Conservation (phyloP, 495 filamentous ascomycete species). For the Thozetella sp. region DNA sequence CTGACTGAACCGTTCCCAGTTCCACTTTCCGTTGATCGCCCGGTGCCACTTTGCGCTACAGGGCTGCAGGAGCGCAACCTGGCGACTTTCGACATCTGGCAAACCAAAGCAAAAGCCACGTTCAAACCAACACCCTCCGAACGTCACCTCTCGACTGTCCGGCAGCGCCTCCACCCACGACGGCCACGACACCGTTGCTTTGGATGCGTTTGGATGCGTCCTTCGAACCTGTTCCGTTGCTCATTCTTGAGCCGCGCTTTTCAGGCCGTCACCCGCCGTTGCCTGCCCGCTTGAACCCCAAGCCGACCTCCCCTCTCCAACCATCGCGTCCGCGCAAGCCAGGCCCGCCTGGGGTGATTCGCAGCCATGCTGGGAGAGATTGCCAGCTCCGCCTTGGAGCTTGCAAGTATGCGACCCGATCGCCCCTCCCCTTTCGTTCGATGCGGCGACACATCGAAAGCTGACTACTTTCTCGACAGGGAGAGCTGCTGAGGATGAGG, state of each 20-base stretch:
- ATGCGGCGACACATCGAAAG: conserved; percentile 2
- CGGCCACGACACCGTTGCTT: neutral
- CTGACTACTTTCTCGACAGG: conserved; percentile 32
- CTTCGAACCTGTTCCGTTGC: conserved; percentile 3
- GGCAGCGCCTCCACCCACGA: no score
- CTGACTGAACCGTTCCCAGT: no score
- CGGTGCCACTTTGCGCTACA: no score
- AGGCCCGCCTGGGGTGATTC: no score
- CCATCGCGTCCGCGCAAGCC: no score
- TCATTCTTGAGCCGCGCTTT: conserved; percentile 6
- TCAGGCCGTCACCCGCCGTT: neutral
- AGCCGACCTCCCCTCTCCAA: no score
- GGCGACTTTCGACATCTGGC: conserved; percentile 1
- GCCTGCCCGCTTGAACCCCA: no score
- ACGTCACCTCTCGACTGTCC: no score
- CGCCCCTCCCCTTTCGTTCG: neutral
- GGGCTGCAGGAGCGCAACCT: neutral
- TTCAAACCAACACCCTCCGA: neutral
- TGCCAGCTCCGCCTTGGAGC: conserved; percentile 37
- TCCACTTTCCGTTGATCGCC: no score
- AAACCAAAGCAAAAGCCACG: neutral
- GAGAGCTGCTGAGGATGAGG: conserved; percentile 49
- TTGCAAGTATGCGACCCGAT: conserved; percentile 35
- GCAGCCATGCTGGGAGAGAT: conserved; percentile 29
- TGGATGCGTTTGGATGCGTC: conserved; percentile 10